Percentiles rank a stretch among this genome's conserved stretches.
phyloP scores from a whole-genome alignment of 2,329 filamentous ascomycete genomes.

The Phoma sp. region DNA sequence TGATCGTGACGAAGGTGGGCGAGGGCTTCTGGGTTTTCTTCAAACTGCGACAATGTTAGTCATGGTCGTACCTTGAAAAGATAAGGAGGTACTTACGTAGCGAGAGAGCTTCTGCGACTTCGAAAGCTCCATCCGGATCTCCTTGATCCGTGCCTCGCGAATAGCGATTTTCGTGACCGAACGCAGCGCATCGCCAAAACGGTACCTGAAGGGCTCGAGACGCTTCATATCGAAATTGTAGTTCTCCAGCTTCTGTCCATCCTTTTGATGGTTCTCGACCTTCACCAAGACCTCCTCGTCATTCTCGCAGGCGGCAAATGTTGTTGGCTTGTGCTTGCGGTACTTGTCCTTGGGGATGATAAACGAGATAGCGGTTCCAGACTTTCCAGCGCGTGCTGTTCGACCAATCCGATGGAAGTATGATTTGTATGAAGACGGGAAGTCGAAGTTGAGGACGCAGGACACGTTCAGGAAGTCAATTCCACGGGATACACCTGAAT shows the following conservation, averaged over 20 bases:
- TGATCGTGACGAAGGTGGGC: constrained; percentile 88
- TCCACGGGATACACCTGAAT: constrained; percentile 93
- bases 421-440: constrained; percentile 84
- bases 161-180: constrained; percentile 89
- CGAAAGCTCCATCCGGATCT: constrained; percentile 86
- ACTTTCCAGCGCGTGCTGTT: constrained; percentile 87
- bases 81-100: constrained; percentile 24
- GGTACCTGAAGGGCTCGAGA: constrained; percentile 91
- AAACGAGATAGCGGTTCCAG: constrained; percentile 95
- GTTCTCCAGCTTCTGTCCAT: constrained; percentile 80
- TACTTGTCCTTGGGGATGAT: constrained; percentile 82
- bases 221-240: constrained; percentile 96
- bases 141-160: constrained; percentile 84
- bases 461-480: constrained; percentile 94
- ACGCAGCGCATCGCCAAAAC: constrained; percentile 82
- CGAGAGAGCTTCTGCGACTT: constrained; percentile 82
- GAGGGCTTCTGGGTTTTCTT: constrained; percentile 92
- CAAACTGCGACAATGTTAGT: constrained; percentile 69
- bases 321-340: constrained; percentile 88
- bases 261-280: constrained; percentile 82
- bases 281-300: constrained; percentile 85
- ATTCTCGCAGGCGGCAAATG: constrained; percentile 73
- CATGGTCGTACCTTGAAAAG: neutral
- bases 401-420: constrained; percentile 98
- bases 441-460: constrained; percentile 90